These are phyloP conservation scores for Panaeolus cyanescens DNA, from an alignment of 768 basidiomycete genomes.

Conservation along the genomic window DNA sequence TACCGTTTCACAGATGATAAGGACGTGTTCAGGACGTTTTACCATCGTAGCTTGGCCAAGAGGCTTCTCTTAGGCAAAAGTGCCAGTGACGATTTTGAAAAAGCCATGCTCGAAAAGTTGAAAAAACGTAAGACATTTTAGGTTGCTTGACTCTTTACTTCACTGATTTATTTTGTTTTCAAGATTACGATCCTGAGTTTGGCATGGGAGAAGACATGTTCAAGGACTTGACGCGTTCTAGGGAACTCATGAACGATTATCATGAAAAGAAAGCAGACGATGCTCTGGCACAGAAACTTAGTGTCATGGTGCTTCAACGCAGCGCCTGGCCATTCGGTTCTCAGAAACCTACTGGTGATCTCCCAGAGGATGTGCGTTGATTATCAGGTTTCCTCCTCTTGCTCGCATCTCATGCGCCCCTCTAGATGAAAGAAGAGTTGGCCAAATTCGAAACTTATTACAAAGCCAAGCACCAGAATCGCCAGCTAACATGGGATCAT, in stretches of 20 bases:
- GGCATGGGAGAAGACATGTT: conserved; percentile 96
- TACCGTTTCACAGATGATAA: conserved; percentile 91
- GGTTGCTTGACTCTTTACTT: not conserved
- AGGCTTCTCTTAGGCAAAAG: conserved; percentile 81
- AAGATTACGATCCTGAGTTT: conserved; percentile 96
- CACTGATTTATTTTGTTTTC: not conserved
- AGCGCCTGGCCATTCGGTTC: conserved; percentile 86
- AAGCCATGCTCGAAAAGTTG: conserved; percentile 79
- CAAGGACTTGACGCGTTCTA: conserved; percentile 79
- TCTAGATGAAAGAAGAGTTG: conserved; percentile 75
- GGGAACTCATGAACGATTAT: conserved; percentile 72
- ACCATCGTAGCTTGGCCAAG: conserved; percentile 87
- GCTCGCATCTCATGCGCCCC: conserved; percentile 1
- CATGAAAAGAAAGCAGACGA: conserved; percentile 43
- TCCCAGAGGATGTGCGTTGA: conserved; percentile 53
- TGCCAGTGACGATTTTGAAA: conserved; percentile 87
- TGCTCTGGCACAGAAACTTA: conserved; percentile 50
- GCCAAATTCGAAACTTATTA: conserved; percentile 70
- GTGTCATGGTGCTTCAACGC: conserved; percentile 82
- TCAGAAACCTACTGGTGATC: conserved; percentile 48
- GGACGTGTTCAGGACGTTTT: conserved; percentile 93
- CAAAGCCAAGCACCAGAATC: conserved; percentile 73
- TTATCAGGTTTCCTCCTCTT: conserved; percentile 13
- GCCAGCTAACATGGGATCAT: conserved; percentile 84
- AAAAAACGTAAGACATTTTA: conserved; percentile 58